These are phyloP conservation scores for Santalum album DNA, from an alignment of 164 flowering plant species.

Conservation along the genomic window DNA sequence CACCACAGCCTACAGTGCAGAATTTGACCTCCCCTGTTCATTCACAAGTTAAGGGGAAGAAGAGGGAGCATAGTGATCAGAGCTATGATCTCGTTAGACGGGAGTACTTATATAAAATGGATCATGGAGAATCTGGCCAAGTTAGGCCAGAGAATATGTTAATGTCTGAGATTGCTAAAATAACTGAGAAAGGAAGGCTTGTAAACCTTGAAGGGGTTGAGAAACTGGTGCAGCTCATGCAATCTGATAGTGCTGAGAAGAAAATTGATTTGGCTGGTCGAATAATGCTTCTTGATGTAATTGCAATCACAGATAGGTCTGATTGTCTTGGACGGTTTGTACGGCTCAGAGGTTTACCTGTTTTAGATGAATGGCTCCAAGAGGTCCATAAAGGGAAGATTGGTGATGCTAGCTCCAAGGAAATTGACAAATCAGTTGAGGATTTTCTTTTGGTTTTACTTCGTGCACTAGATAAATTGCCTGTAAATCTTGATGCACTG, in stretches of 20 bases:
- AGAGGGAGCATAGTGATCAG: slow-evolving; percentile 71
- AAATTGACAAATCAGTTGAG: slow-evolving; percentile 61
- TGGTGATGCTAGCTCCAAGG: slow-evolving; percentile 60
- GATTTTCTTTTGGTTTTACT: slow-evolving; percentile 79
- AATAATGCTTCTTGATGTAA: slow-evolving; percentile 58
- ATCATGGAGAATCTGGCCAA: slow-evolving; percentile 57
- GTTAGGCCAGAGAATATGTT: slow-evolving; percentile 35
- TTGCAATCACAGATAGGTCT: slow-evolving; percentile 61
- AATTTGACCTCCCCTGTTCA: slow-evolving; percentile 36
- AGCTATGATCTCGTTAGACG: slow-evolving; percentile 55
- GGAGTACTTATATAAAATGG: slow-evolving; percentile 44
- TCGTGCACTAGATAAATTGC: slow-evolving; percentile 86
- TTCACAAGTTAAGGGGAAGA: slow-evolving; percentile 70
- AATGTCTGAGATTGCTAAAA: slow-evolving; percentile 64
- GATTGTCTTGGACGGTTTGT: slow-evolving; percentile 80
- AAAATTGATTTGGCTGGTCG: slow-evolving; percentile 61
- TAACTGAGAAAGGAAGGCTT: slow-evolving; percentile 74
- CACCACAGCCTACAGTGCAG: slow-evolving; percentile 53
- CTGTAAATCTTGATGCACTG: slow-evolving; percentile 75
- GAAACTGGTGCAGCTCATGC: slow-evolving; percentile 68
- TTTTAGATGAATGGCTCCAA: slow-evolving; percentile 92
- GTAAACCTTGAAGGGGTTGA: slow-evolving; percentile 66
- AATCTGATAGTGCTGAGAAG: slow-evolving; percentile 46
- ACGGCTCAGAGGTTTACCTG: slow-evolving; percentile 69
- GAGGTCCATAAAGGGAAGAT: slow-evolving; percentile 77